Conservation (phyloP, 176 grass and related monocot species). For the Oropetium thomaeum region DNA sequence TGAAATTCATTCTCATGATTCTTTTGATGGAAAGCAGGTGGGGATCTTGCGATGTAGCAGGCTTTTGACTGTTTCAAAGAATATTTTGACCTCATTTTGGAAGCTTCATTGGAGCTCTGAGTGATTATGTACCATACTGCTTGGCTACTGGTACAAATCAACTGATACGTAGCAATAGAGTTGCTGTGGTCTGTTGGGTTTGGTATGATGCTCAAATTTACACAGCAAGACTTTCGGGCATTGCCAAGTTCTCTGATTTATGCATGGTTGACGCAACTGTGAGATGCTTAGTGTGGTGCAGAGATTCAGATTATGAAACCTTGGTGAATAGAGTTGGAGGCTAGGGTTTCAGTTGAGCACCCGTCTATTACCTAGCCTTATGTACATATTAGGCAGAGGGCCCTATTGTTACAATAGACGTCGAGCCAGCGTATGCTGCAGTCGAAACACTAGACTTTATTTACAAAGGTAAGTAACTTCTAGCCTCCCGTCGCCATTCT, state of each 20-base stretch:
- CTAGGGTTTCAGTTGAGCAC: not conserved
- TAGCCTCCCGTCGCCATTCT: not conserved
- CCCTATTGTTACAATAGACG: not conserved
- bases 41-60: not conserved
- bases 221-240: not conserved
- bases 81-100: conserved; percentile 7
- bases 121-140: not conserved
- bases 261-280: no score
- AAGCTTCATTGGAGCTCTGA: not conserved
- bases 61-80: not conserved
- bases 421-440: not conserved
- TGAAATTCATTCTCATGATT: not conserved
- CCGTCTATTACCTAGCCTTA: not conserved
- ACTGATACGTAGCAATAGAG: not conserved
- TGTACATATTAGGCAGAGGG: not conserved
- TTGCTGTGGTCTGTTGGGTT: not conserved
- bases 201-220: not conserved
- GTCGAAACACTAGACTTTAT: conserved; percentile 6
- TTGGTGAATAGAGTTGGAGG: not conserved
- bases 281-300: not conserved
- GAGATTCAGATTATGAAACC: not conserved
- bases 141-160: not conserved
- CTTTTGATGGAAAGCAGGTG: conserved; percentile 40
- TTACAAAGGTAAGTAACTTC: not conserved
- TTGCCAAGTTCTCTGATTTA: no score